Base-by-base conservation (phyloP, 352 stramenopile species). In the Blastocystis sp. region DNA sequence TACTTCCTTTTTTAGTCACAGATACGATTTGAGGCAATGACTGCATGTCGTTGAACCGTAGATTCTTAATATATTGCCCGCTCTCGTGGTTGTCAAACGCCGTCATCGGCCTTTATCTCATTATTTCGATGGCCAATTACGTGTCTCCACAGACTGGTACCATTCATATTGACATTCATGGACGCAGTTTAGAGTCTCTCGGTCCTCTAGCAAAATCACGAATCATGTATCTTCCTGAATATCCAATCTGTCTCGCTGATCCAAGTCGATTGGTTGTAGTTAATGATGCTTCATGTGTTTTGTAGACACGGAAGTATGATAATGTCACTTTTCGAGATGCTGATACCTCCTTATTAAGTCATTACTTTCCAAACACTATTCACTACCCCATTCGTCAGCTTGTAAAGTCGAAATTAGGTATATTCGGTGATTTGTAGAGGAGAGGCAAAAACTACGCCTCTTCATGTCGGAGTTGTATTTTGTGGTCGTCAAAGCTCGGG, bases 401-500 rank as follows among this genome's bases (percentile, higher is more conserved):
- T 49, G 51, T 66, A n/a, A 65, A 83, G 71, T 83, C 24, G 3
- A 61, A 24, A 0, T 32, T 29, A 12, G 16, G 1, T 12, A 14
- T 19, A 46, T 3, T 9, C 39, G 5, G 43, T 66, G 49, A 83
- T 66, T 1, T 29, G 16, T 83, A 83, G 71, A 21, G 71, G 49
- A 32, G 52, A 65, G 29, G 1, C 14, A n/a, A 42, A 27, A 51
- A 88, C 49, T 4, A 9, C 46, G n/a, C 21, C 74, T 74, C 32
- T 88, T 16, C 85, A 83, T 37, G 69, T 89, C 5, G 90, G 88
- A 32, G 88, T 91, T 12, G 74, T 92, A 14, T 91, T 91, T 69
- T 91, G 89, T 21, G 89, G 90, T n/a, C 89, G 90, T 37, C 90
- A 91, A 61, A 52, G 88, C 24, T 87, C 90, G 1, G 90, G 90